These are phyloP conservation scores for Fusarium metavorans DNA, from an alignment of 2,329 filamentous ascomycete species.

Conservation along the genomic window DNA sequence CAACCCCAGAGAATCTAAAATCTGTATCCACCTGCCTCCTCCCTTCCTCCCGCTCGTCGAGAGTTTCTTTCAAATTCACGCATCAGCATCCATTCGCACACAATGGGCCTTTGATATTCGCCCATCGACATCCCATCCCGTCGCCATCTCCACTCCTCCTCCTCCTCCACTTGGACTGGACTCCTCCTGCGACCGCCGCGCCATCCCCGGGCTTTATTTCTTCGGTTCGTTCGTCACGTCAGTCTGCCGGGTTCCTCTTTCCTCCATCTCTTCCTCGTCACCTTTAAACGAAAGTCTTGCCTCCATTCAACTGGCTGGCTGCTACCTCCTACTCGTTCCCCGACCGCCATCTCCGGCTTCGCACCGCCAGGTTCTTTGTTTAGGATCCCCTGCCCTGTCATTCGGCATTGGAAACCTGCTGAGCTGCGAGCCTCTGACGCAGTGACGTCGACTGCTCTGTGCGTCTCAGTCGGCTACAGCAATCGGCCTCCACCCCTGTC, in stretches of 20 bases:
- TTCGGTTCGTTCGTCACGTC: slow-evolving; percentile 12
- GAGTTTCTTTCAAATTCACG: not conserved
- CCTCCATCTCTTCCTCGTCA: slow-evolving; percentile 2
- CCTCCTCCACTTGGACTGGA: slow-evolving; percentile 23
- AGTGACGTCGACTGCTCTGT: slow-evolving; percentile 36
- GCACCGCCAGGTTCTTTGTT: slow-evolving; percentile 13
- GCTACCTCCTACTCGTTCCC: not conserved
- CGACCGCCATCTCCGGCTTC: slow-evolving; percentile 24
- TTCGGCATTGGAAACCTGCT: slow-evolving; percentile 30
- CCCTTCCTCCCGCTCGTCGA: not conserved
- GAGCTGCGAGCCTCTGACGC: slow-evolving; percentile 17
- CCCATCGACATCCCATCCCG: slow-evolving; percentile 10
- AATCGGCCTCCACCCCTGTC: slow-evolving; percentile 21
- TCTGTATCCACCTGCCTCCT: not conserved
- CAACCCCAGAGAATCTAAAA: slow-evolving; percentile 5
- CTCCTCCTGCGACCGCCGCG: slow-evolving; percentile 15
- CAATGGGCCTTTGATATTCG: slow-evolving; percentile 28
- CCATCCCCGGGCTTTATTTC: slow-evolving; percentile 25
- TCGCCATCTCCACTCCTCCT: slow-evolving; percentile 35
- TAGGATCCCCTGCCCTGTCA: slow-evolving; percentile 29
- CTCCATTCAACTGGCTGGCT: not conserved
- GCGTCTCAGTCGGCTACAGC: slow-evolving; percentile 15
- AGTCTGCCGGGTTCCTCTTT: not conserved
- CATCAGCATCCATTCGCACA: not conserved
- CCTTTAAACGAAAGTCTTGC: not conserved